Conservation (phyloP, 129 eudicot genomes). For the Helianthus tuberosus region DNA sequence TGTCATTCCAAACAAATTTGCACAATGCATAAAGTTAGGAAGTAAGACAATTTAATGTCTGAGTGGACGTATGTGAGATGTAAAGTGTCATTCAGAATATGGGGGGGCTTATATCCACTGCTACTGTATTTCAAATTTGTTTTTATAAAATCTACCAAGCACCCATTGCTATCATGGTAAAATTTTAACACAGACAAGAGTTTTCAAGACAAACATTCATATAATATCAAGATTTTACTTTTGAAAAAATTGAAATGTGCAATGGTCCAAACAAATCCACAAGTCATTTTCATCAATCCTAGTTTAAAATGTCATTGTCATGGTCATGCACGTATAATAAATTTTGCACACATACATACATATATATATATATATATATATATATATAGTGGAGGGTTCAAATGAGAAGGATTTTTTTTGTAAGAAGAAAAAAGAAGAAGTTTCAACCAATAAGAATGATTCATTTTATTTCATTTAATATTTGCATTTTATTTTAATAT, state of each 20-base stretch:
- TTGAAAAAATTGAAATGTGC: slow-evolving; percentile 7
- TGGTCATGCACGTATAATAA: not conserved
- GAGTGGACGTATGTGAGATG: slow-evolving; percentile 30
- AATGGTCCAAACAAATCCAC: slow-evolving; percentile 22
- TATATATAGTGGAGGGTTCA: too few species aligned
- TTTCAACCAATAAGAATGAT: too few species aligned
- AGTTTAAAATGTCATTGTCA: slow-evolving; percentile 4
- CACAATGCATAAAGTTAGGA: slow-evolving; percentile 46
- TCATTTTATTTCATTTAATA: too few species aligned
- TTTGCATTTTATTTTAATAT: too few species aligned
- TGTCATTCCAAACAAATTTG: slow-evolving; percentile 50
- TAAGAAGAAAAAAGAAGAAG: too few species aligned
- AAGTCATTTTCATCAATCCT: slow-evolving; percentile 35
- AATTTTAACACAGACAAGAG: slow-evolving; percentile 1
- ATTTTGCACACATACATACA: not conserved
- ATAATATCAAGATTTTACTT: slow-evolving; percentile 21
- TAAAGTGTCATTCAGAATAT: slow-evolving; percentile 33
- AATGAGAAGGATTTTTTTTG: too few species aligned
- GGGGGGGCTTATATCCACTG: slow-evolving; percentile 19
- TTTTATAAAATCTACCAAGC: slow-evolving; percentile 4
- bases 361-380: too few species aligned
- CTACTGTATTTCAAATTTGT: not conserved
- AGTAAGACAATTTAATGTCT: slow-evolving; percentile 36
- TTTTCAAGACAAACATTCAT: slow-evolving; percentile 12
- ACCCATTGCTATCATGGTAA: slow-evolving; percentile 14